These are phyloP conservation scores for Rhododendron simsii DNA, from an alignment of 148 eudicot genomes.

Conservation along the genomic window DNA sequence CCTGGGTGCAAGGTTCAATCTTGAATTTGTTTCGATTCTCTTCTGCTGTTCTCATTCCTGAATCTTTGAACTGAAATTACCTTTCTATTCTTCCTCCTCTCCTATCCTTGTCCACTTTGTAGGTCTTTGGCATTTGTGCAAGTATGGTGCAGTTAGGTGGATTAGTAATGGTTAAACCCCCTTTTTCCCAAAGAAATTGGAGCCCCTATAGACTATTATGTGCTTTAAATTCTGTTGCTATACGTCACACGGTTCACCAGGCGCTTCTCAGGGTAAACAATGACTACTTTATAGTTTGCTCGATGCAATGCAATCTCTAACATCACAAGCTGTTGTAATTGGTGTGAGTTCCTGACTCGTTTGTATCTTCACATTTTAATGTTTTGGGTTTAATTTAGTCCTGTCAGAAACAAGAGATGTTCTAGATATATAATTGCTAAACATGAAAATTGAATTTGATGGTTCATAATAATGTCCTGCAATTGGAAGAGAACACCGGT, in stretches of 20 bases:
- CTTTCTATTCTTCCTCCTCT: neutral
- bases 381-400: neutral
- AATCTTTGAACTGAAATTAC: neutral
- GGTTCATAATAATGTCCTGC: neutral
- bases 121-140: neutral
- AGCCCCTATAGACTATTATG: neutral
- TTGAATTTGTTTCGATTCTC: neutral
- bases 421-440: neutral
- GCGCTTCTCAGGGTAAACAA: too few relatives aligned
- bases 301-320: conserved; percentile 95
- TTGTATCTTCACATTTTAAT: conserved; percentile 23
- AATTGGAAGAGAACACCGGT: neutral
- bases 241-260: too few relatives aligned
- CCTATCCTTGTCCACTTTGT: too few relatives aligned
- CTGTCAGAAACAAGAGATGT: neutral
- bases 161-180: neutral
- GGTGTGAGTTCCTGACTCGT: conserved; percentile 90
- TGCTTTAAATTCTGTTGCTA: neutral
- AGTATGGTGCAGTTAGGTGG: neutral
- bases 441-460: conserved; percentile 1
- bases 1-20: conserved; percentile 33
- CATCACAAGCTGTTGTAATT: conserved; percentile 86
- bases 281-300: too few relatives aligned
- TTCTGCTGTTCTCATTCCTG: neutral
- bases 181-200: neutral